Evolutionary conservation across 345 rosid species (phyloP).

Genomic region (Kernera saxatilis): DNA sequence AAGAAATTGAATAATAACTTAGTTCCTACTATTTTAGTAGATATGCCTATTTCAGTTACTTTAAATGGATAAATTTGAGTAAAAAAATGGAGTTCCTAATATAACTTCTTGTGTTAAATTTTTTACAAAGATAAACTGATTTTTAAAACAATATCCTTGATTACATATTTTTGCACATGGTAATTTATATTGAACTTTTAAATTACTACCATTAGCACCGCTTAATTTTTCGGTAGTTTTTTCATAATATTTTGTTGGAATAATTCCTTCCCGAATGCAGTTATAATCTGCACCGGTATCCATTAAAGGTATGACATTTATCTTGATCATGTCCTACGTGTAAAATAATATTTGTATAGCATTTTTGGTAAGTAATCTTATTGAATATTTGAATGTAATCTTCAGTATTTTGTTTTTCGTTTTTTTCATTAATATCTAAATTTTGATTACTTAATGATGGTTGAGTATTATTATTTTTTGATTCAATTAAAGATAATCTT

Average conservation of each 20-base stretch:
- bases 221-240: not conserved
- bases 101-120: not conserved
- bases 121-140: not conserved
- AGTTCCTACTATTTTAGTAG: not conserved
- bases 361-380: not conserved
- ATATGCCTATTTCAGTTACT: not conserved
- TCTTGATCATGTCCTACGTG: not conserved
- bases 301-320: too few species aligned
- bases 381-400: not conserved
- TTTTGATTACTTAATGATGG: not conserved
- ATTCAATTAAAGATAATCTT: not conserved
- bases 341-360: not conserved
- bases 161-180: not conserved
- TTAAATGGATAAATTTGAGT: not conserved
- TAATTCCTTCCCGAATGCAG: not conserved
- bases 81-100: not conserved
- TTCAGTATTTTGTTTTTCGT: not conserved
- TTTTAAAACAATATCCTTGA: not conserved
- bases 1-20: not conserved
- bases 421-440: not conserved
- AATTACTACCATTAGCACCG: not conserved
- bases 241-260: not conserved
- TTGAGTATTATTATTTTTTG: not conserved
- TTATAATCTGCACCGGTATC: not conserved
- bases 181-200: not conserved